Base-by-base conservation (phyloP, 2,329 filamentous ascomycete genomes). In the Zopfia rhizophila region DNA sequence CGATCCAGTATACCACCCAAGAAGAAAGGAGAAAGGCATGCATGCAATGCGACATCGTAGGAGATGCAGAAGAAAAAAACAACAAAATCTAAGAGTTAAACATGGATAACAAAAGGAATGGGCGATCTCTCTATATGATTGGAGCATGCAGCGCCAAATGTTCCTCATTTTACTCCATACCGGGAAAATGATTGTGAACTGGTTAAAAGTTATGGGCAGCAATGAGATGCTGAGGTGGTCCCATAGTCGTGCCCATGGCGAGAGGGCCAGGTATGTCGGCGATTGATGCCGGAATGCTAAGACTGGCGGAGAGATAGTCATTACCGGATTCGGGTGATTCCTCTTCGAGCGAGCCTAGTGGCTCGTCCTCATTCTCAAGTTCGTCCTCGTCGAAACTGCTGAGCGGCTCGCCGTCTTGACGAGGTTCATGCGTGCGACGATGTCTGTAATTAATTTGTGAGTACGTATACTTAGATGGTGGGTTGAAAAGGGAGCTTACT, bases 301-400 rank as follows among this genome's bases (percentile, higher is more conserved):
- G 56, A 17, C 63, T 38, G 48, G 36, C 47, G 49, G 38, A 5
- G 41, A 72, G 58, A 67, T 88, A 89, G 42, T 84, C 84, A 55
- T 80, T 77, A 55, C 89, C 85, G 0, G 87, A 89, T 35, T 82
- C 85, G 12, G 90, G 88, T 10, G 89, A 91, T n/a, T 88, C 85
- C 13, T 88, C 85, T 54, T 91, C 90, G 19, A 92, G 82, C 27
- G 90, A 87, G 39, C 88, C 88, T 43, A 93, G 85, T 21, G 92
- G 89, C 58, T 94, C 90, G 56, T 95, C 91, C 50, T 93, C 90
- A 42, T 94, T 89, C 65, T 96, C 91, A 58, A 93, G 85, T 32
- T 95, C 91, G 60, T 96, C 91, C 45, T 93, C 91, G 27, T 88
- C 88, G 49, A 86, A 81, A 65, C 81, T 82, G 62, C 86, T 79